A percentile compares a stretch with the other conserved stretches of the same genome.
Evolutionary conservation across 1,139 yeast genomes (phyloP).

Genomic region (Saccharomycopsis hybrid): DNA sequence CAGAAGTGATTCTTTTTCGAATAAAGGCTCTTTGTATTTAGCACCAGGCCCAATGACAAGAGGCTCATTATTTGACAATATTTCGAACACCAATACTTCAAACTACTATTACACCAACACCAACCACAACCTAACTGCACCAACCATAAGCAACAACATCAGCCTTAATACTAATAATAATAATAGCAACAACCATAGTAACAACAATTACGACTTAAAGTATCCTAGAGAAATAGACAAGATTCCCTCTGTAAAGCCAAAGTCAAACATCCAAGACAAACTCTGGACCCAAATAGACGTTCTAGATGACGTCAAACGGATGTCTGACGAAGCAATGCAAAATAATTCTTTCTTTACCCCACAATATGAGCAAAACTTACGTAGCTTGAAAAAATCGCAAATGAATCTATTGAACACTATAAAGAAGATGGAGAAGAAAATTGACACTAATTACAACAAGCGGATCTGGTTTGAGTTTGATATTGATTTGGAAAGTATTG

Average conservation of each 20-base stretch:
- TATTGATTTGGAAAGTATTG: constrained; percentile 19
- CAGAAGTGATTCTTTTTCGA: not conserved
- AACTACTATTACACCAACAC: too few relatives aligned
- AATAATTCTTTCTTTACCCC: constrained; percentile 59
- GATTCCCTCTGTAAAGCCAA: constrained; percentile 18
- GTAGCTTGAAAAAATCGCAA: constrained; percentile 54
- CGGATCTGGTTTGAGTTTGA: constrained; percentile 21
- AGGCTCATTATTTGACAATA: too few relatives aligned
- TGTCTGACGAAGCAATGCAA: constrained; percentile 50
- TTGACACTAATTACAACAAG: constrained; percentile 19
- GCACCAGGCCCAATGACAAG: too few relatives aligned
- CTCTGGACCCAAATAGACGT: constrained; percentile 88
- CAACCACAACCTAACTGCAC: too few relatives aligned
- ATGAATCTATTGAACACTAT: constrained; percentile 52
- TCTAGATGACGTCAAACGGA: constrained; percentile 67
- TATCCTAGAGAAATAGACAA: constrained; percentile 17
- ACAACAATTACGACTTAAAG: constrained; percentile 9
- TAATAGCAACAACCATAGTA: not conserved
- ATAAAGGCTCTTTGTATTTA: not conserved
- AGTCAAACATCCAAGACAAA: constrained; percentile 51
- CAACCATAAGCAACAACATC: not conserved
- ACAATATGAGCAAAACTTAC: constrained; percentile 51
- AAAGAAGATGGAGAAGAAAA: constrained; percentile 29
- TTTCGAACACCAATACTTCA: too few relatives aligned
- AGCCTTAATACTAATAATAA: not conserved